Evolutionary conservation across 2,329 filamentous ascomycete species (phyloP).

Genomic region (Mycosphaerelloides madeirae): DNA sequence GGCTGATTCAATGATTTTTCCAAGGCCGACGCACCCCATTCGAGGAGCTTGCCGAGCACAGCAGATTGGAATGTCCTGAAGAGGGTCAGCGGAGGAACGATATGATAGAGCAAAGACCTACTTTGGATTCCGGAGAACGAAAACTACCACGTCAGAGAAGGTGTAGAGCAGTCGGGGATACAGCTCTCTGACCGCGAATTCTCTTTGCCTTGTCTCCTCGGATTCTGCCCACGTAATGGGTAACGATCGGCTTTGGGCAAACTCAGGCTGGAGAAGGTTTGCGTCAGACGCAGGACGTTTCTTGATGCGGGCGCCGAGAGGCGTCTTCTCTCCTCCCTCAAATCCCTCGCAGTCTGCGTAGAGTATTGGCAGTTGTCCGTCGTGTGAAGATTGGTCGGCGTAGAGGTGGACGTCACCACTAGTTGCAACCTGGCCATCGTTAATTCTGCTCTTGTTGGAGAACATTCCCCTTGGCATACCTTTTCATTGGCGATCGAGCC

Average conservation of each 20-base stretch:
- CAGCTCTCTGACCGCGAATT: slow-evolving; percentile 32
- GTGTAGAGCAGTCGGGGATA: slow-evolving; percentile 38
- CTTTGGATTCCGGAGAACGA: slow-evolving; percentile 34
- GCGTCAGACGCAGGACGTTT: not conserved
- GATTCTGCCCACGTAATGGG: slow-evolving; percentile 21
- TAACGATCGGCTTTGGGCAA: slow-evolving; percentile 1
- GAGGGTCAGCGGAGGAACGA: too few species aligned
- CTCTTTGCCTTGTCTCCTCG: slow-evolving; percentile 12
- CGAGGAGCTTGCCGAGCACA: slow-evolving; percentile 31
- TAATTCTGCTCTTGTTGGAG: not conserved
- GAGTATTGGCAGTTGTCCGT: slow-evolving; percentile 37
- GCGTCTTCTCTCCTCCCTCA: slow-evolving; percentile 42
- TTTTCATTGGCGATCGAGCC: slow-evolving; percentile 35
- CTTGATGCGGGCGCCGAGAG: slow-evolving; percentile 21
- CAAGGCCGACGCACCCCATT: slow-evolving; percentile 46
- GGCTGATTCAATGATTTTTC: slow-evolving; percentile 51
- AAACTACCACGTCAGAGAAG: slow-evolving; percentile 38
- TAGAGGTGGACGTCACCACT: slow-evolving; percentile 50
- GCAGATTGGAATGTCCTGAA: slow-evolving; percentile 2
- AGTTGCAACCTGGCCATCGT: slow-evolving; percentile 30
- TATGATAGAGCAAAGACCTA: too few species aligned
- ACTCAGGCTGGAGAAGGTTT: not conserved
- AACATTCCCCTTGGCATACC: too few species aligned
- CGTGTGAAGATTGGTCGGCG: slow-evolving; percentile 40
- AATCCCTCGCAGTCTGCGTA: slow-evolving; percentile 50